Base-by-base conservation (phyloP, 495 filamentous ascomycete species). In the Cryomyces antarcticus region DNA sequence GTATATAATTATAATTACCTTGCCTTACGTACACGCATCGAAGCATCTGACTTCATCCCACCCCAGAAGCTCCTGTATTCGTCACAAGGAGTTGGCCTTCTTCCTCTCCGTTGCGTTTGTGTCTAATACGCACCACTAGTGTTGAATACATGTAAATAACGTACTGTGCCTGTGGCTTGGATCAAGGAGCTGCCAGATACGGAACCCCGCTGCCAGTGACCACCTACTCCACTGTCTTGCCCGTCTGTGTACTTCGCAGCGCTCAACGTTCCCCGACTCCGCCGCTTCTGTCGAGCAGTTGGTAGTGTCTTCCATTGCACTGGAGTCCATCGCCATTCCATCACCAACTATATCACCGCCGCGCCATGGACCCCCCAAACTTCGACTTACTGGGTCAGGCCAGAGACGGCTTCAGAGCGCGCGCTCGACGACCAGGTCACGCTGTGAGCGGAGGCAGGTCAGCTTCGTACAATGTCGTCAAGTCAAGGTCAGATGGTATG, bases 401-500 rank as follows among this genome's bases (percentile, higher is more conserved):
- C 7, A 28, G 38, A 7, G 38, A 39, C 27, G 38, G 38, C n/a
- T 39, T 39, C 10, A 39, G 38, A 11, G 10, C 7, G 10, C 10
- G 27, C 10, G 10, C 9, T n/a, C 40, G 24, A n/a, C n/a, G 29
- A 7, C 40, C 6, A 7, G 11, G 24, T n/a, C 30, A 42, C 40
- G n/a, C 38, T 28, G 7, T 28, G 27, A 17, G 7, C 27, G 38
- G 38, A 9, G 9, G 7, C 7, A 9, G 7, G 7, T 28, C 7
- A 7, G 7, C 43, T 39, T n/a, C 39, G 5, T 28, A 37, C 30
- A 9, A 4, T 45, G 37, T 11, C 24, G 28, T 28, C 6, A 38
- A 28, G 37, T 7, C 17, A 29, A 29, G 43, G 36, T 45, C 43
- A 45, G 43, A 45, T 39, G 43, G 43, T 45, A 39, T 13, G 43